These are phyloP conservation scores for Boeremia lycopersici DNA, from an alignment of 2,329 filamentous ascomycete species.

Conservation along the genomic window DNA sequence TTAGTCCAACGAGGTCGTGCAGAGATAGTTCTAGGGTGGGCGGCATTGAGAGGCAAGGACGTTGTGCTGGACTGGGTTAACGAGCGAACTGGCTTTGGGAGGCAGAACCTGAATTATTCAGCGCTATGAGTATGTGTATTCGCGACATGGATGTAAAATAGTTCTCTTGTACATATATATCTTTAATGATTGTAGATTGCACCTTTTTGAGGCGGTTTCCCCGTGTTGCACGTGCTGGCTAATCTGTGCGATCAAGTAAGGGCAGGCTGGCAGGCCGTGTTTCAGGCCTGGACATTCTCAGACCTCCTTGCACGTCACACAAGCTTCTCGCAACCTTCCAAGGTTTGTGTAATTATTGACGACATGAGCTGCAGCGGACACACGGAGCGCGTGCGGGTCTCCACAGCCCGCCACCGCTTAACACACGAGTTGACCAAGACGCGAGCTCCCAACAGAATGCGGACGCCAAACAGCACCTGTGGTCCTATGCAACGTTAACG, in stretches of 20 bases:
- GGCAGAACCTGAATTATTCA: background rate
- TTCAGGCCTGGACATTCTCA: conserved; percentile 14
- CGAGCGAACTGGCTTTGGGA: conserved; percentile 18
- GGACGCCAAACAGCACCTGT: conserved; percentile 1
- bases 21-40: conserved; percentile 24
- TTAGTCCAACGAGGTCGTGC: conserved; percentile 10
- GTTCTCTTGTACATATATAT: background rate
- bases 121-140: background rate
- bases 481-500: background rate
- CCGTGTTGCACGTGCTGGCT: background rate
- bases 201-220: background rate
- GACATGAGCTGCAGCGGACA: conserved; percentile 9
- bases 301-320: conserved; percentile 13
- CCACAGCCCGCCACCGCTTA: conserved; percentile 2
- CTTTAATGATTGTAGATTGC: background rate
- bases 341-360: conserved; percentile 11
- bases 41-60: conserved; percentile 22
- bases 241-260: conserved; percentile 2
- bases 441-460: conserved; percentile 9
- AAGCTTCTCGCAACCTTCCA: conserved; percentile 7
- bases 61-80: conserved; percentile 23
- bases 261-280: conserved; percentile 2
- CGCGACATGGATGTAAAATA: background rate
- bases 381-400: conserved; percentile 7
- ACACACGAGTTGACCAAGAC: conserved; percentile 6